These are phyloP conservation scores for Mercurialis annua DNA, from an alignment of 345 rosid genomes.

Conservation along the genomic window DNA sequence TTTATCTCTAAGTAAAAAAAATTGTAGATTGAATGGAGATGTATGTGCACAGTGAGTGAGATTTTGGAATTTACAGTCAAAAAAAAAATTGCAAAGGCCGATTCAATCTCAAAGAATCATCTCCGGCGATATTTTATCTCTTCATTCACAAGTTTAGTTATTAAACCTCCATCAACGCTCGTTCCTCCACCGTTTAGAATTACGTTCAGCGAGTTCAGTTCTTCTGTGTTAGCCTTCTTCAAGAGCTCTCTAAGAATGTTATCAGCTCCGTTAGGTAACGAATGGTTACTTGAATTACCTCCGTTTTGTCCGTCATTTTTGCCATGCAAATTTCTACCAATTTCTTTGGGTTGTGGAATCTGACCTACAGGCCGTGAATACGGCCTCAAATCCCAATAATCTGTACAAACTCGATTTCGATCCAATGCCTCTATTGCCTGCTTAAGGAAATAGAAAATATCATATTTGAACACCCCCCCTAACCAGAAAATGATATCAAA, in stretches of 20 bases:
- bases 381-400: constrained; percentile 96
- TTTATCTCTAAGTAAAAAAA: constrained; percentile 19
- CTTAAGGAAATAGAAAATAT: constrained; percentile 8
- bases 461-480: neutral
- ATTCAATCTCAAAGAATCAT: constrained; percentile 28
- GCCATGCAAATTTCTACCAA: constrained; percentile 16
- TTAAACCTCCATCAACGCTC: constrained; percentile 28
- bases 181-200: constrained; percentile 34
- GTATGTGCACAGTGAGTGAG: constrained; percentile 8
- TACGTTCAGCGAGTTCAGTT: constrained; percentile 47
- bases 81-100: constrained; percentile 10
- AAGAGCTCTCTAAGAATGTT: constrained; percentile 46
- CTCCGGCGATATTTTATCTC: constrained; percentile 53
- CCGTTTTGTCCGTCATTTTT: constrained; percentile 25
- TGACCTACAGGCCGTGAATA: constrained; percentile 79
- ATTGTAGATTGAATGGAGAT: constrained; percentile 16
- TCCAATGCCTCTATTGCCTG: constrained; percentile 95
- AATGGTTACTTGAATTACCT: constrained; percentile 22
- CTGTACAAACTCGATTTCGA: constrained; percentile 68
- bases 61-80: constrained; percentile 35
- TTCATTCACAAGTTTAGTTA: constrained; percentile 48
- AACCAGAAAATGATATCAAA: neutral
- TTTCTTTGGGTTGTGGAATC: constrained; percentile 44
- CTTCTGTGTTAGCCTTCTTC: constrained; percentile 72
- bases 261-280: constrained; percentile 35